These are phyloP conservation scores for Atkinsonella texensis DNA, from an alignment of 2,329 filamentous ascomycete species.

Conservation along the genomic window DNA sequence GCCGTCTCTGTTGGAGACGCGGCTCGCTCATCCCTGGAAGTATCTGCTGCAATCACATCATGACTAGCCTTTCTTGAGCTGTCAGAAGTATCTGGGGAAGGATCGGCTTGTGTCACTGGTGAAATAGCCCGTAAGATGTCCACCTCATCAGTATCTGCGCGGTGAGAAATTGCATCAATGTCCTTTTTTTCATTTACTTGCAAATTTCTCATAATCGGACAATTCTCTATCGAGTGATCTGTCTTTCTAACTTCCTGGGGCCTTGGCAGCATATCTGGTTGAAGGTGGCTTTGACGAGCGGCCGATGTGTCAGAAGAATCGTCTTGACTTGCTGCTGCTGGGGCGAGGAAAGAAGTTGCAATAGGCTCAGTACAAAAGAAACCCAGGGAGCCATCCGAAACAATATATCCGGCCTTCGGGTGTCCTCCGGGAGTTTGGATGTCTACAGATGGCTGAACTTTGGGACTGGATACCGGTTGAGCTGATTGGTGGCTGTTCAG, in stretches of 20 bases:
- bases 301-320: background rate
- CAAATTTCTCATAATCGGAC: background rate
- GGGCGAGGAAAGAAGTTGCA: background rate
- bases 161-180: background rate
- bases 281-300: constrained; percentile 3
- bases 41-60: background rate
- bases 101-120: background rate
- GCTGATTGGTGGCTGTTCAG: background rate
- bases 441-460: background rate
- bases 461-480: background rate
- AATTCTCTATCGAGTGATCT: background rate
- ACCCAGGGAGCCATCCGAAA: background rate
- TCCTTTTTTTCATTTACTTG: background rate
- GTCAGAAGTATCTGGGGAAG: background rate
- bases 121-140: background rate
- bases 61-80: background rate
- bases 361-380: background rate
- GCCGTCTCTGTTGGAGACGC: background rate
- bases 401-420: background rate
- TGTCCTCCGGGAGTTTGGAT: background rate
- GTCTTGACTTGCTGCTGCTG: background rate
- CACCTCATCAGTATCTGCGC: background rate
- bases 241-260: background rate
- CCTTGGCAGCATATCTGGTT: background rate
- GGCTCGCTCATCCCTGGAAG: background rate